Conservation (phyloP, 441 rosid genomes). For the Erodium moschatum region DNA sequence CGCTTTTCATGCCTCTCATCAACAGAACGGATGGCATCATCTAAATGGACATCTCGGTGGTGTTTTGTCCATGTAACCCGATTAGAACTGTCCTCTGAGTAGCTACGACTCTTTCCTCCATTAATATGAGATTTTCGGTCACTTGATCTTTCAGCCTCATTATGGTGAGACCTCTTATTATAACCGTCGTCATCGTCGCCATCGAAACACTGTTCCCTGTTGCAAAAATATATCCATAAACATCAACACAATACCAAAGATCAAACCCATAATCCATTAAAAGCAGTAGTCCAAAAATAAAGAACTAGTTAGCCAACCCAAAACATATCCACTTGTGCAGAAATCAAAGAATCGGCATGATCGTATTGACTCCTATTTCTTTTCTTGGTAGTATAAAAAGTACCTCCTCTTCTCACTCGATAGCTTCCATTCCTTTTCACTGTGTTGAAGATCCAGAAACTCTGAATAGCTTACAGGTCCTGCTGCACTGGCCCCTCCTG, state of each 20-base stretch:
- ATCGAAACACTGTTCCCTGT: constrained; percentile 24
- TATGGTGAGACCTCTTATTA: constrained; percentile 12
- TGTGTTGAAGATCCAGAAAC: constrained; percentile 21
- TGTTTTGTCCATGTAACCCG: constrained; percentile 19
- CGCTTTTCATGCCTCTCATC: constrained; percentile 21
- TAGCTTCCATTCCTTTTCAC: constrained; percentile 23
- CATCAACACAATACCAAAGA: neutral
- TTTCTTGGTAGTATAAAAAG: neutral
- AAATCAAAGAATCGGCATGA: neutral
- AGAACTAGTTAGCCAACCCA: neutral
- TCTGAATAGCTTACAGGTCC: constrained; percentile 17
- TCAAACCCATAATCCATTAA: constrained; percentile 6
- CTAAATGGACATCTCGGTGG: constrained; percentile 3
- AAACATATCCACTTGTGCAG: neutral
- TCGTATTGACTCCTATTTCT: neutral
- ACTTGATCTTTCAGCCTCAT: constrained; percentile 23
- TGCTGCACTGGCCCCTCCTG: constrained; percentile 14
- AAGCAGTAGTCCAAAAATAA: neutral
- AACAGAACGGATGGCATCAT: constrained; percentile 17
- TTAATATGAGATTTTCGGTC: constrained; percentile 11
- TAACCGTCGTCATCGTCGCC: constrained; percentile 21
- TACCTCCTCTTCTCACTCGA: constrained; percentile 28
- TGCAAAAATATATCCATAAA: constrained; percentile 10
- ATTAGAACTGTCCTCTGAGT: constrained; percentile 26
- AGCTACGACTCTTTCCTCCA: constrained; percentile 23